Evolutionary conservation across 2,329 filamentous ascomycete genomes (phyloP).

Genomic region (Aphanoascus verrucosus): DNA sequence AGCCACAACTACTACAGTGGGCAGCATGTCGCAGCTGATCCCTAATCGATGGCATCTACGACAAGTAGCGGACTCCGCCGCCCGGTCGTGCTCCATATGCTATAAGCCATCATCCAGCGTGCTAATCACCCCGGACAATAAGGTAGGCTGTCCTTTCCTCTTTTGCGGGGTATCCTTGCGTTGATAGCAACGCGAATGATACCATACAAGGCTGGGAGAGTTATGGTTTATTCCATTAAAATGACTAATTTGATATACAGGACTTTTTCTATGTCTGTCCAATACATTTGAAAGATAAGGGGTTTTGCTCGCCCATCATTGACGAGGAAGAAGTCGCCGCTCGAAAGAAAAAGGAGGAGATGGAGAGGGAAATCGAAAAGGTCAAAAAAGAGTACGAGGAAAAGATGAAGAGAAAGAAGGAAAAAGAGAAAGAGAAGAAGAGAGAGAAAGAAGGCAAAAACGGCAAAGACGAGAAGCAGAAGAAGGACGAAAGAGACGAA

Average conservation of each 20-base stretch:
- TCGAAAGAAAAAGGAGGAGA: constrained; percentile 35
- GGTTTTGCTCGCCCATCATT: constrained; percentile 57
- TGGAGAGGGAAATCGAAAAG: constrained; percentile 38
- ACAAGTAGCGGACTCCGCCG: constrained; percentile 70
- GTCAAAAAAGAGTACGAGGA: constrained; percentile 56
- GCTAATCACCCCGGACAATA: constrained; percentile 77
- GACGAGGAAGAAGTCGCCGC: constrained; percentile 34
- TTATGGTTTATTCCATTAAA: not conserved
- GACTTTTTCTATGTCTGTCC: constrained; percentile 91
- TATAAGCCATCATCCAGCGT: constrained; percentile 81
- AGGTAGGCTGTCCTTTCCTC: constrained; percentile 44
- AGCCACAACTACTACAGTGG: no score
- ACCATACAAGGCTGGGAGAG: not conserved
- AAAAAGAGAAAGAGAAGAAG: constrained; percentile 44
- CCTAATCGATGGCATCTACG: constrained; percentile 77
- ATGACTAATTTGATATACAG: constrained; percentile 28
- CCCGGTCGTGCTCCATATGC: constrained; percentile 82
- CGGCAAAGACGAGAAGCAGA: constrained; percentile 38
- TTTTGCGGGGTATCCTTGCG: not conserved
- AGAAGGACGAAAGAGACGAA: constrained; percentile 25
- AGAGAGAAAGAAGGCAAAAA: constrained; percentile 38
- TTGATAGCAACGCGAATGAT: not conserved
- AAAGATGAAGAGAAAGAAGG: constrained; percentile 60
- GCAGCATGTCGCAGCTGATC: constrained; percentile 29
- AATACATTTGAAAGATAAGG: constrained; percentile 67